Percentiles rank a stretch among this genome's conserved stretches.
Conservation (phyloP, 1,284 basidiomycete species). For the Boletellus deceptivus region DNA sequence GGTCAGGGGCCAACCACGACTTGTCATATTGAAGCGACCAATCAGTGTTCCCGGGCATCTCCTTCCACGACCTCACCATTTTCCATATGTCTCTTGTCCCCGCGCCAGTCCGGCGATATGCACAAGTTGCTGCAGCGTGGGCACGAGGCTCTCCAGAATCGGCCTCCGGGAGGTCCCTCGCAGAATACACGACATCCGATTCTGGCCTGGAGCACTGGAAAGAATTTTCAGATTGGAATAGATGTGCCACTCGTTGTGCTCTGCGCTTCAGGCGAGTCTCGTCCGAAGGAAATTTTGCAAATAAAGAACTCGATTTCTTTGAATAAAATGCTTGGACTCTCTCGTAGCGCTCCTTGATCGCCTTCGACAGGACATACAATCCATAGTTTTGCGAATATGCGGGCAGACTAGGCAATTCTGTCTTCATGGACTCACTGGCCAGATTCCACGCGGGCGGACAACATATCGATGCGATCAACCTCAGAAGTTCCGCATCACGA, state of each 20-base stretch:
- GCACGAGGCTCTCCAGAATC: slow-evolving; percentile 13
- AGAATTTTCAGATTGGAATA: slow-evolving; percentile 12
- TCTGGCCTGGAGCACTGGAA: not conserved
- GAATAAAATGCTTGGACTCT: slow-evolving; percentile 13
- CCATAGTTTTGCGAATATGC: slow-evolving; percentile 33
- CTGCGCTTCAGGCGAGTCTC: slow-evolving; percentile 15
- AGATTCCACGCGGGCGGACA: slow-evolving; percentile 39
- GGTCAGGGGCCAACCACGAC: slow-evolving; percentile 18
- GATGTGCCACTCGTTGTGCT: slow-evolving; percentile 3
- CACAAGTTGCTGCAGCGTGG: slow-evolving; percentile 7
- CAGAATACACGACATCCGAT: slow-evolving; percentile 14
- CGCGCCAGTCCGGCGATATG: not conserved
- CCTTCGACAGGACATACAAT: slow-evolving; percentile 25
- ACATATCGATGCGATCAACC: slow-evolving; percentile 36
- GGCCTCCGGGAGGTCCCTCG: slow-evolving; percentile 11
- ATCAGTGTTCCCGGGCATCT: not conserved
- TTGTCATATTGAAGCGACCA: slow-evolving; percentile 17
- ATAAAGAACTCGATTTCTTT: not conserved
- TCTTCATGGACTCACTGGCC: slow-evolving; percentile 34
- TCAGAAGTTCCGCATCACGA: slow-evolving; percentile 33
- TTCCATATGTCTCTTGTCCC: slow-evolving; percentile 1
- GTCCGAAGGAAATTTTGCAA: slow-evolving; percentile 3
- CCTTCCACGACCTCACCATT: not conserved
- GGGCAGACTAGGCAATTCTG: slow-evolving; percentile 16
- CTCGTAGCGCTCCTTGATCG: slow-evolving; percentile 33